phyloP scores from a whole-genome alignment of 1,139 yeast species.

The Yamadazyma siamensis region DNA sequence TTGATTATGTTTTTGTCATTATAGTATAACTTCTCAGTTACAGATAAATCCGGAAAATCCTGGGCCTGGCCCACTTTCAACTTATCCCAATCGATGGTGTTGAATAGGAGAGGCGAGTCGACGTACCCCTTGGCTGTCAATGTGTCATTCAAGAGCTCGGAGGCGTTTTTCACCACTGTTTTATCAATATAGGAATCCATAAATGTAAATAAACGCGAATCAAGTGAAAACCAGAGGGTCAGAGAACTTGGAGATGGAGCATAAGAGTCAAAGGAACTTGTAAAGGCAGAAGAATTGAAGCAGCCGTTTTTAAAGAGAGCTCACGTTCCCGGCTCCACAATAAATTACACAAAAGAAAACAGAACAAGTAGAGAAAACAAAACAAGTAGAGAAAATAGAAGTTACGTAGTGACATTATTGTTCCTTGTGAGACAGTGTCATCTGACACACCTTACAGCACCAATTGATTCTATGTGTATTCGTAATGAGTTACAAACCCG shows the following conservation, averaged over 20 bases:
- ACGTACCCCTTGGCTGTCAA: slow-evolving; percentile 38
- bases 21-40: slow-evolving; percentile 32
- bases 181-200: slow-evolving; percentile 19
- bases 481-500: too few relatives aligned
- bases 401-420: too few relatives aligned
- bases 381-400: too few relatives aligned
- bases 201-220: slow-evolving; percentile 5
- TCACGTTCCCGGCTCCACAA: too few relatives aligned
- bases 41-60: slow-evolving; percentile 14
- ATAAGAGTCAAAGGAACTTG: neutral
- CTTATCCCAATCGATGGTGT: slow-evolving; percentile 33
- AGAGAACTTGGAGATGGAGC: neutral
- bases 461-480: too few relatives aligned
- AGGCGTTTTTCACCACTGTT: slow-evolving; percentile 35
- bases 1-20: slow-evolving; percentile 45
- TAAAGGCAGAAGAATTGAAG: neutral
- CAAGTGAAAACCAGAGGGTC: slow-evolving; percentile 3
- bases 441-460: too few relatives aligned
- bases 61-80: slow-evolving; percentile 19
- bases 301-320: slow-evolving; percentile 4
- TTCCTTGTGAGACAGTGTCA: too few relatives aligned
- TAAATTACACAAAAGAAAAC: too few relatives aligned
- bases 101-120: slow-evolving; percentile 29
- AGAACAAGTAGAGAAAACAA: too few relatives aligned
- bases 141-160: slow-evolving; percentile 36